phyloP scores from a whole-genome alignment of 805 yeast genomes.

The Ogataea neopini region DNA sequence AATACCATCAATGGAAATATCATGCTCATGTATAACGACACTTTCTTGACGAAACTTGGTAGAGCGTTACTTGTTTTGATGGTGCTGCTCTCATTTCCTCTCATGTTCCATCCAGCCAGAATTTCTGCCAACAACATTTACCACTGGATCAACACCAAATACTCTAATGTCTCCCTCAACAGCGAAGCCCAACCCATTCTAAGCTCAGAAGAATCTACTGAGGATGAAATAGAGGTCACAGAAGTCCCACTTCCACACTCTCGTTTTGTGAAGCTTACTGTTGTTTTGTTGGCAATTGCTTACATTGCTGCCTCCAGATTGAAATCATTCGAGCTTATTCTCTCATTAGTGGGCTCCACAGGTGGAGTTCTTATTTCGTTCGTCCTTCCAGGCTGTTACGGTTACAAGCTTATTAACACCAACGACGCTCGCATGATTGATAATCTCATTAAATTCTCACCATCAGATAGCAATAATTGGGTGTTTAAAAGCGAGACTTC shows the following conservation, averaged over 20 bases:
- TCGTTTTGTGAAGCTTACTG: constrained; percentile 51
- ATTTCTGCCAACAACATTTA: constrained; percentile 68
- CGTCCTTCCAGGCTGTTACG: constrained; percentile 77
- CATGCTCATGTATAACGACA: constrained; percentile 63
- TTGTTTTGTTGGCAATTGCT: constrained; percentile 45
- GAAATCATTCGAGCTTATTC: constrained; percentile 63
- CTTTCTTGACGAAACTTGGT: constrained; percentile 51
- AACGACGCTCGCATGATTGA: constrained; percentile 19
- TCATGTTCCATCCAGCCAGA: constrained; percentile 81
- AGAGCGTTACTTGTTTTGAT: constrained; percentile 64
- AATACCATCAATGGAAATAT: constrained; percentile 63
- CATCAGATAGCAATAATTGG: constrained; percentile 23
- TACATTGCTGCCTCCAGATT: constrained; percentile 61
- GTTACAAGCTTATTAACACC: constrained; percentile 54
- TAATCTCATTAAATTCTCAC: constrained; percentile 23
- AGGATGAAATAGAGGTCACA: constrained; percentile 1
- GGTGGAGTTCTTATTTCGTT: constrained; percentile 81
- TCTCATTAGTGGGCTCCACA: constrained; percentile 78
- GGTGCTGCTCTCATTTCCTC: constrained; percentile 76
- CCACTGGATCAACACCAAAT: constrained; percentile 40
- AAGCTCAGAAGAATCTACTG: background rate
- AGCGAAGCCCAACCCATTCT: constrained; percentile 9
- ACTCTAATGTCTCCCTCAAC: background rate
- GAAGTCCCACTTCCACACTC: constrained; percentile 47
- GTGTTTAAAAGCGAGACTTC: constrained; percentile 24